Evolutionary conservation across 2,329 filamentous ascomycete species (phyloP).

Genomic region (Ophiocordyceps camponoti-floridani): DNA sequence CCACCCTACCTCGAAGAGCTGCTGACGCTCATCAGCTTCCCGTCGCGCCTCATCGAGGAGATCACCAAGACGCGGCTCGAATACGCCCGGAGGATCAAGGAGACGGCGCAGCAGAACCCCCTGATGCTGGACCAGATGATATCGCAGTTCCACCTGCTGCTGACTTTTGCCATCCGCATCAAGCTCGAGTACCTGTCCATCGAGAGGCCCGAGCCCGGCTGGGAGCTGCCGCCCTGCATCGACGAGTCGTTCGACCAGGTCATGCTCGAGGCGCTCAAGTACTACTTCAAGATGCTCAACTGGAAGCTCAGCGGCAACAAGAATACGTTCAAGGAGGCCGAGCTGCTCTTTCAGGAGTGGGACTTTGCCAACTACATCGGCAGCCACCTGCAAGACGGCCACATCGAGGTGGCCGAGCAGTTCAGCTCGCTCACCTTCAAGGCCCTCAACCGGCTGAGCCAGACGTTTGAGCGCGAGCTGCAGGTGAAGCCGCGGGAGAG

Average conservation of each 20-base stretch:
- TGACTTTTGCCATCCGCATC: slow-evolving; percentile 81
- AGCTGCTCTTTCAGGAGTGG: slow-evolving; percentile 95
- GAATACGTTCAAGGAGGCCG: slow-evolving; percentile 97
- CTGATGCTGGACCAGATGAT: slow-evolving; percentile 99
- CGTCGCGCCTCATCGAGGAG: slow-evolving; percentile 85
- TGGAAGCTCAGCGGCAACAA: slow-evolving; percentile 97
- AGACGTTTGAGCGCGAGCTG: slow-evolving; percentile 83
- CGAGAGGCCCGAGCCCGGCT: slow-evolving; percentile 73
- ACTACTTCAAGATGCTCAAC: slow-evolving; percentile 97
- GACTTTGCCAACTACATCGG: slow-evolving; percentile 92
- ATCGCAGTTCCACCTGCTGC: slow-evolving; percentile 79
- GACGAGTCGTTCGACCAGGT: slow-evolving; percentile 91
- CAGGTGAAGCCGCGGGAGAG: slow-evolving; percentile 72
- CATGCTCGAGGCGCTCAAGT: slow-evolving; percentile 82
- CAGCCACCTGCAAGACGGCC: slow-evolving; percentile 75
- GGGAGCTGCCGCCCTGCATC: slow-evolving; percentile 90
- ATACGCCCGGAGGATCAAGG: slow-evolving; percentile 90
- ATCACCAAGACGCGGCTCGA: slow-evolving; percentile 83
- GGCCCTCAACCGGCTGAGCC: slow-evolving; percentile 70
- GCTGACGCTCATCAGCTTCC: slow-evolving; percentile 91
- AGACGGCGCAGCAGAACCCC: slow-evolving; percentile 76
- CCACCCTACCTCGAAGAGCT: slow-evolving; percentile 95
- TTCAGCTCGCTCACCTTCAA: slow-evolving; percentile 91
- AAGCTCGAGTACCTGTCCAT: slow-evolving; percentile 78
- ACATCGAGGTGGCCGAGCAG: slow-evolving; percentile 93